Conservation (phyloP, 306 rosid species). For the Corylus avellana region DNA sequence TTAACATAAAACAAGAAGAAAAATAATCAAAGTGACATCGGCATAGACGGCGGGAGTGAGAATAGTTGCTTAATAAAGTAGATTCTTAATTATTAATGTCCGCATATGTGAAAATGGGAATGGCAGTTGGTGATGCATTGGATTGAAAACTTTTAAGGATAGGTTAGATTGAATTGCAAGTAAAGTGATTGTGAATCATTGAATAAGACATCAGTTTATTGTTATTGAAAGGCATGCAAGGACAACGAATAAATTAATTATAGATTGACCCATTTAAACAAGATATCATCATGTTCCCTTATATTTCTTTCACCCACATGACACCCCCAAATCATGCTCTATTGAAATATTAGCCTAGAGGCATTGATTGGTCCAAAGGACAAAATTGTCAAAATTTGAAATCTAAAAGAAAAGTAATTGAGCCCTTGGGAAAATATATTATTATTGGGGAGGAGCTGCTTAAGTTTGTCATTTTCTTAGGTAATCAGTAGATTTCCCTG, state of each 20-base stretch:
- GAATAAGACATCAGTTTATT: background rate
- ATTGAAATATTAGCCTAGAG: conserved; percentile 23
- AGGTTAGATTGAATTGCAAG: background rate
- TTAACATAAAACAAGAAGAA: too few species aligned
- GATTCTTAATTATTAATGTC: too few species aligned
- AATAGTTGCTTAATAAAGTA: too few species aligned
- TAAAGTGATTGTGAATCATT: background rate
- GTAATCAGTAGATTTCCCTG: conserved; percentile 15
- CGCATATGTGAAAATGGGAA: too few species aligned
- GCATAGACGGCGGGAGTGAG: too few species aligned
- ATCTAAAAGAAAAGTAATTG: background rate
- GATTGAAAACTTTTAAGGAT: background rate
- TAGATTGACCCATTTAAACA: background rate
- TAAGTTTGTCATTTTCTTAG: conserved; percentile 39
- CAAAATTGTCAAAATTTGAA: conserved; percentile 18
- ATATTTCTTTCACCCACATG: conserved; percentile 22
- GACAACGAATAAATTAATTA: background rate
- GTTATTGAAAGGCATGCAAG: background rate
- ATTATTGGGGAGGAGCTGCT: conserved; percentile 28
- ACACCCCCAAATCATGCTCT: conserved; percentile 24
- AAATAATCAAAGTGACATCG: too few species aligned
- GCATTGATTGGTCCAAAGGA: conserved; percentile 30
- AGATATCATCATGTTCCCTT: conserved; percentile 14
- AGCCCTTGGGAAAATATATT: conserved; percentile 13
- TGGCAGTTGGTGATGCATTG: background rate